Conservation (phyloP, 1,139 yeast species). For the Pichia sp. region DNA sequence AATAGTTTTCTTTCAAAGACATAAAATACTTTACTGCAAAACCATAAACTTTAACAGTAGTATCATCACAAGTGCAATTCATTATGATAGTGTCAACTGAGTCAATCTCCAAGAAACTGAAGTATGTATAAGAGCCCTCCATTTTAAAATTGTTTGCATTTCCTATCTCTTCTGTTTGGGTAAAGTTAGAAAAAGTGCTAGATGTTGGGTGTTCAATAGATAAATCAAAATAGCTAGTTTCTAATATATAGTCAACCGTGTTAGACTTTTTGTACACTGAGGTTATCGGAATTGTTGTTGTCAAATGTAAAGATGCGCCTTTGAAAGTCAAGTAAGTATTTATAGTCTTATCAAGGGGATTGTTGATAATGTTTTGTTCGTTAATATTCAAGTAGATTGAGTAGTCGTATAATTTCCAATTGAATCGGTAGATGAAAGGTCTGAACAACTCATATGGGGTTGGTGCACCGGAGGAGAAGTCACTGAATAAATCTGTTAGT, state of each 20-base stretch:
- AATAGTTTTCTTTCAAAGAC: conserved; percentile 79
- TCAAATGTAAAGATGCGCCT: conserved; percentile 54
- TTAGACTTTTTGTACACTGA: conserved; percentile 57
- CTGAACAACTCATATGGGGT: conserved; percentile 71
- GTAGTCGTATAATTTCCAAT: conserved; percentile 57
- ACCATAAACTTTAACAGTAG: conserved; percentile 74
- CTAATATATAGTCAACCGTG: conserved; percentile 48
- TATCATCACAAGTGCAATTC: conserved; percentile 59
- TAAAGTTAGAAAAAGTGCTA: conserved; percentile 78
- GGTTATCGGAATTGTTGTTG: conserved; percentile 54
- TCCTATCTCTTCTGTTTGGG: conserved; percentile 61
- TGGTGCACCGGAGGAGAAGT: conserved; percentile 73
- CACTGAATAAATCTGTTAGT: conserved; percentile 68
- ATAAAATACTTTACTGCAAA: conserved; percentile 70
- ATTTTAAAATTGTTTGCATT: conserved; percentile 57
- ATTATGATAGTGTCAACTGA: conserved; percentile 68
- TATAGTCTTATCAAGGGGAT: conserved; percentile 78
- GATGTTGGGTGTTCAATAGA: conserved; percentile 80
- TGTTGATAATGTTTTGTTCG: conserved; percentile 81
- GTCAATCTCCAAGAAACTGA: conserved; percentile 54
- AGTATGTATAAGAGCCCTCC: conserved; percentile 64
- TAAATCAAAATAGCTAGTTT: conserved; percentile 59
- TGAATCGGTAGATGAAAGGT: conserved; percentile 58
- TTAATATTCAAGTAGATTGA: conserved; percentile 72
- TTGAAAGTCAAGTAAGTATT: conserved; percentile 72